A percentile compares a stretch with the other conserved stretches of the same genome.
Evolutionary conservation across 768 basidiomycete species (phyloP).

Genomic region (Lentinus brumalis): DNA sequence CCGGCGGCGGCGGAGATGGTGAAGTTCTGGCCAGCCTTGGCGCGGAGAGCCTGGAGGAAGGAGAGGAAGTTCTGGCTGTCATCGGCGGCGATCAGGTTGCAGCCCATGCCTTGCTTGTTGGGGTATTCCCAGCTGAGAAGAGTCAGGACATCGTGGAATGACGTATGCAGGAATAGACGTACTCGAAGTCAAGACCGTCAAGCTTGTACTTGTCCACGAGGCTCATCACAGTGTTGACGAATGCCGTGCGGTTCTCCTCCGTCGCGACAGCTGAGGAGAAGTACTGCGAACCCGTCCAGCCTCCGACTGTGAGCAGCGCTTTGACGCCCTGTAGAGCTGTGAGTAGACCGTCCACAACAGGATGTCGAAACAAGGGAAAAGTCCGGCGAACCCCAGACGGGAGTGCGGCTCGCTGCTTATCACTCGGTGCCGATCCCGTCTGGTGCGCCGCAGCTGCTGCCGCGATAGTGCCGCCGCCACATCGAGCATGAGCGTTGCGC

Average conservation of each 20-base stretch:
- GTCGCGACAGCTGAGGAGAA: conserved; percentile 60
- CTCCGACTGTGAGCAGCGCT: conserved; percentile 63
- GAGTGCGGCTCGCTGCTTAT: too few relatives aligned
- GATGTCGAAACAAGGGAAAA: too few relatives aligned
- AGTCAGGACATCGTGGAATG: neutral
- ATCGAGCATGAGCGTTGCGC: too few relatives aligned
- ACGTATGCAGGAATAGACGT: conserved; percentile 11
- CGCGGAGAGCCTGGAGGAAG: conserved; percentile 71
- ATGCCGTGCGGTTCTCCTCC: conserved; percentile 31
- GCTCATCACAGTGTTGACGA: conserved; percentile 38
- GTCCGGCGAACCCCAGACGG: too few relatives aligned
- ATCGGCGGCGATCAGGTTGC: conserved; percentile 8
- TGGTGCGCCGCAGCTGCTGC: too few relatives aligned
- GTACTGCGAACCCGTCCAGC: conserved; percentile 66
- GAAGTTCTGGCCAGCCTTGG: conserved; percentile 47
- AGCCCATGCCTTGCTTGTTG: conserved; percentile 52
- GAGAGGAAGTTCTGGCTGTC: conserved; percentile 78
- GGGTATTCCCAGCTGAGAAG: conserved; percentile 83
- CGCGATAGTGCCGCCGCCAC: too few relatives aligned
- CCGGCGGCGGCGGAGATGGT: conserved; percentile 59
- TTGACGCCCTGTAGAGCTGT: conserved; percentile 46
- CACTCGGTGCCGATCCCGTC: too few relatives aligned
- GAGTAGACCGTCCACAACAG: too few relatives aligned
- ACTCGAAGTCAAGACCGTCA: conserved; percentile 54
- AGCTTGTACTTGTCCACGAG: conserved; percentile 51